A percentile compares a stretch with the other conserved stretches of the same genome.
These are phyloP conservation scores for Malania oleifera DNA, from an alignment of 164 flowering plant species.

Conservation along the genomic window DNA sequence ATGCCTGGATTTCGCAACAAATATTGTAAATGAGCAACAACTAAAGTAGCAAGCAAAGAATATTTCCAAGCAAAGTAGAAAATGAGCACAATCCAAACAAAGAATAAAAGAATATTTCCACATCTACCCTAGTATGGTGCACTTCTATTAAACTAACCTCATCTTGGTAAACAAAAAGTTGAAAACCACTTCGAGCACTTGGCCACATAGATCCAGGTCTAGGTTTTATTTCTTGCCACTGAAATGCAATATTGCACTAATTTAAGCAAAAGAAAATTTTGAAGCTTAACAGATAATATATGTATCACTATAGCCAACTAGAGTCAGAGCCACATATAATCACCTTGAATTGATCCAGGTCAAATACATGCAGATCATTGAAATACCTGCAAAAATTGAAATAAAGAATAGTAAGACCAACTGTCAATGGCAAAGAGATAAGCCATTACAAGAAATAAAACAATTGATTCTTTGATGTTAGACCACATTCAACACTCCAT, in stretches of 20 bases:
- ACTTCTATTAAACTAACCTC: conserved; percentile 46
- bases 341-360: conserved; percentile 94
- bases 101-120: not conserved
- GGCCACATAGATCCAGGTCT: conserved; percentile 95
- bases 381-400: conserved; percentile 54
- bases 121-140: too few species aligned
- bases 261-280: not conserved
- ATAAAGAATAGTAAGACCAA: conserved; percentile 6
- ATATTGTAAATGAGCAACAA: not conserved
- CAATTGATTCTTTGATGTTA: not conserved
- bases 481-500: too few species aligned
- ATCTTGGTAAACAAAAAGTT: conserved; percentile 86
- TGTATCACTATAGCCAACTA: not conserved
- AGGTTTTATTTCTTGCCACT: conserved; percentile 99
- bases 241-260: conserved; percentile 11
- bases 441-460: not conserved
- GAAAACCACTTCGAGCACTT: conserved; percentile 93
- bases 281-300: not conserved
- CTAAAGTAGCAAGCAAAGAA: not conserved
- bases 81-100: not conserved
- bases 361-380: conserved; percentile 87
- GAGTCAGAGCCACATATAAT: conserved; percentile 2
- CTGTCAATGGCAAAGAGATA: conserved; percentile 5
- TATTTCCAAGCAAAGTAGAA: not conserved
- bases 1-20: conserved; percentile 1